Base-by-base conservation (phyloP, 495 filamentous ascomycete species). In the Aspergillus biplanus region DNA sequence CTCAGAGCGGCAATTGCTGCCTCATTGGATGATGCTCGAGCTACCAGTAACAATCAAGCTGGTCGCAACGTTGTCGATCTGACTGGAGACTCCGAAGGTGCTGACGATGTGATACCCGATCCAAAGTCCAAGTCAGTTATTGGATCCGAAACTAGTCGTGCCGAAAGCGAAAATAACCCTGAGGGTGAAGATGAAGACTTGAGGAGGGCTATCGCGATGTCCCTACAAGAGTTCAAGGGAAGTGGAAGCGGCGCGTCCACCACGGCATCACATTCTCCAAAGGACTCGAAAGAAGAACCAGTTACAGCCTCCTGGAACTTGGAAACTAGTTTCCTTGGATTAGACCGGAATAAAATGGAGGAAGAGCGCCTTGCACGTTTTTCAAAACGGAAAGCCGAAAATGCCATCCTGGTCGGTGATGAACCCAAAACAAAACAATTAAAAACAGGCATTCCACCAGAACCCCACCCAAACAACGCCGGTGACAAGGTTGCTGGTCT, bases 301-400 rank as follows among this genome's bases (percentile, higher is more conserved):
- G 4, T 27, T 27, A 27, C 21, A 47, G 47, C 21, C 16, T 53
- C 11, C 32, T 52, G 18, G 2, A 58, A 16, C 13, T 39, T n/a
- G 7, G 55, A 13, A 54, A 55, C 73, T 11, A 71, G 79, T 6
- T 47, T 85, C 0, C 56, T 81, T 4, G 87, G 85, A 0, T 72
- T 93, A 0, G 83, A 96, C 73, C 84, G 93, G 9, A 90, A 89
- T 71, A 81, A 88, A 62, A 95, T 97, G 92, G 94, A 98, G 66
- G 78, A 88, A 68, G 94, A 96, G 67, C 85, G 94, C 21, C 82
- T 97, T 8, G 89, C 87, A 16, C 83, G 93, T 42, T 62, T 83
- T 6, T 74, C 78, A 18, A 90, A 90, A 66, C 79, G 87, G 62
- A 87, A 89, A 71, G 75, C 82, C n/a, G 71, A 73, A 58, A 64